Evolutionary conservation across 1,284 basidiomycete genomes (phyloP).

Genomic region (Ceratobasidium sp.): DNA sequence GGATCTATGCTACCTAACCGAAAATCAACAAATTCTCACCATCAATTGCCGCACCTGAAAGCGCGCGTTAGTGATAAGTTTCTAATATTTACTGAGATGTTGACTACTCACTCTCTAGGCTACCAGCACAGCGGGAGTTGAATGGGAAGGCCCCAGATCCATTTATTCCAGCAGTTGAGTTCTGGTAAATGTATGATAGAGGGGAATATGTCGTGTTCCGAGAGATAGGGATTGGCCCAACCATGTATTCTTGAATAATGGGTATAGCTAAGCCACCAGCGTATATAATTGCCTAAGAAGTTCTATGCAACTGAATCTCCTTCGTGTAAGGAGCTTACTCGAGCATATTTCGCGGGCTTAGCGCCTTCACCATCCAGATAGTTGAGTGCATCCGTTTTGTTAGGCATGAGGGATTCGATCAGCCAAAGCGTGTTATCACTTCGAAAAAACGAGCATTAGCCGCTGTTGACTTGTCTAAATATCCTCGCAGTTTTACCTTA

Average conservation of each 20-base stretch:
- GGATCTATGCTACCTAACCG: constrained; percentile 52
- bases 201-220: constrained; percentile 46
- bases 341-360: constrained; percentile 25
- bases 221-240: constrained; percentile 62
- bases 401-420: constrained; percentile 59
- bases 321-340: not conserved
- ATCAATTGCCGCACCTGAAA: constrained; percentile 52
- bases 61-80: constrained; percentile 43
- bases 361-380: constrained; percentile 53
- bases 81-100: constrained; percentile 44
- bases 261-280: constrained; percentile 57
- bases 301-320: constrained; percentile 49
- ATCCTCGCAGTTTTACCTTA: constrained; percentile 17
- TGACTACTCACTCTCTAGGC: constrained; percentile 4
- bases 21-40: constrained; percentile 46
- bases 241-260: constrained; percentile 59
- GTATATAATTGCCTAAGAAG: constrained; percentile 59
- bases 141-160: constrained; percentile 59
- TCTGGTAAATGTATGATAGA: constrained; percentile 37
- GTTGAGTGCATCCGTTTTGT: constrained; percentile 58
- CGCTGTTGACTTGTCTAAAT: not conserved
- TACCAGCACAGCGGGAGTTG: constrained; percentile 54
- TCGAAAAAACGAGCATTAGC: not conserved
- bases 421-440: constrained; percentile 59
- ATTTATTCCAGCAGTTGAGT: constrained; percentile 50